These are phyloP conservation scores for Polygonum maritimum DNA, from an alignment of 148 eudicot genomes.

Conservation along the genomic window DNA sequence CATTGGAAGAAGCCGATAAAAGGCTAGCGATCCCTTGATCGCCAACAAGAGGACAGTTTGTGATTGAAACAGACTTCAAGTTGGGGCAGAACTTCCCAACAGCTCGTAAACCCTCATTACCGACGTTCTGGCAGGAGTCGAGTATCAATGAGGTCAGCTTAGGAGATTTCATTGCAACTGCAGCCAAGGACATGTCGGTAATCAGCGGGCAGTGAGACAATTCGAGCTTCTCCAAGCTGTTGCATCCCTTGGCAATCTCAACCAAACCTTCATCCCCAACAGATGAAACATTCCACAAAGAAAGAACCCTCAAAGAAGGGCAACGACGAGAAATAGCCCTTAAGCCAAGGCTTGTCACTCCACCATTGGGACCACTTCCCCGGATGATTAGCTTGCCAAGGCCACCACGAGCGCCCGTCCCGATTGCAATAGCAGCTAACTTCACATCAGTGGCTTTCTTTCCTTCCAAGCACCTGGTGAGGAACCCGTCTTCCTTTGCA, in stretches of 20 bases:
- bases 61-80: slow-evolving; percentile 45
- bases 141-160: slow-evolving; percentile 36
- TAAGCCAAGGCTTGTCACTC: slow-evolving; percentile 62
- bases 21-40: slow-evolving; percentile 78
- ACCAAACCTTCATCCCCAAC: slow-evolving; percentile 68
- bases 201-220: slow-evolving; percentile 56
- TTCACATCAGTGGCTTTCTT: slow-evolving; percentile 89
- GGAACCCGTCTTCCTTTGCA: slow-evolving; percentile 48
- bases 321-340: slow-evolving; percentile 69
- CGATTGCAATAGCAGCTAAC: slow-evolving; percentile 84
- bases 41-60: slow-evolving; percentile 64
- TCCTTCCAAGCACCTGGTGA: slow-evolving; percentile 73
- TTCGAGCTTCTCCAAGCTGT: slow-evolving; percentile 56
- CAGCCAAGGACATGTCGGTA: slow-evolving; percentile 59
- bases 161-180: slow-evolving; percentile 56
- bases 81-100: slow-evolving; percentile 48
- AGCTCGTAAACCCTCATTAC: slow-evolving; percentile 55
- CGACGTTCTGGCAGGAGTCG: slow-evolving; percentile 54
- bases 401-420: slow-evolving; percentile 56
- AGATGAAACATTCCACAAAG: slow-evolving; percentile 64
- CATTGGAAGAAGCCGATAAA: slow-evolving; percentile 37
- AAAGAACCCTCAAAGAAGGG: slow-evolving; percentile 56
- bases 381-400: slow-evolving; percentile 67
- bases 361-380: slow-evolving; percentile 42
- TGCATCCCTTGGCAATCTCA: slow-evolving; percentile 69